Base-by-base conservation (phyloP, 768 basidiomycete species). In the Cystofilobasidium bisporidii region DNA sequence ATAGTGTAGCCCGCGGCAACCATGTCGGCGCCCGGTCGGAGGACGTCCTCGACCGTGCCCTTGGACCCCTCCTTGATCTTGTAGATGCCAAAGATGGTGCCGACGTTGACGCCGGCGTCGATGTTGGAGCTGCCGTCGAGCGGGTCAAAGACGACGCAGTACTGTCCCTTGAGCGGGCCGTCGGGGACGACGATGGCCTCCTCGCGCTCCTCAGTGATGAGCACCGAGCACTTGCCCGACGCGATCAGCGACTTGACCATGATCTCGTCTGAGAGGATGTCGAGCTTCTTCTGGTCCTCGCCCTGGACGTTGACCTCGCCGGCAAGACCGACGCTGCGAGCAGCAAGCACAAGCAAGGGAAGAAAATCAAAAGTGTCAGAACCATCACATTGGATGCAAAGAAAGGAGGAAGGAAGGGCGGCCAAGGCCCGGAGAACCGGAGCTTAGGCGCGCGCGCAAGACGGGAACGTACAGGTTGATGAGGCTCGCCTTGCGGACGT, bases 271-370 rank as follows among this genome's bases (percentile, higher is more conserved):
- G 91, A 88, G 38, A 76, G 81, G n/a, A 96, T 87, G 75, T 96
- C 93, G 63, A 99, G 83, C 80, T 99, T 99, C 83, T 99, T 99
- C 82, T 99, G 96, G 75, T 98, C 96, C 77, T 98, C 96, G 26
- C 96, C 96, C 78, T 93, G 91, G 11, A 93, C 87, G 75, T 99
- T 99, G 32, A 89, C 89, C 75, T 93, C 91, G 20, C 96, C 96
- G 20, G 96, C 96, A 26, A 94, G 82, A 38, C 96, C 96, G 72
- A 99, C 87, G n/a, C 92, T 94, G 74, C 17, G 22, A 41, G 40
- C 40, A 41, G 58, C n/a, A n/a, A n/a, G n/a, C n/a, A 33, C 9
- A 30, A 6, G 22, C 12, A 24, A 32, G 15, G 6, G 32, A 33
- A 59, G 57, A 36, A 36, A n/a, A n/a, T n/a, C n/a, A n/a, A n/a